Percentiles rank a stretch among this genome's conserved stretches.
phyloP scores from a whole-genome alignment of 2,329 filamentous ascomycete species.

The Torrubiella hemipterigena region DNA sequence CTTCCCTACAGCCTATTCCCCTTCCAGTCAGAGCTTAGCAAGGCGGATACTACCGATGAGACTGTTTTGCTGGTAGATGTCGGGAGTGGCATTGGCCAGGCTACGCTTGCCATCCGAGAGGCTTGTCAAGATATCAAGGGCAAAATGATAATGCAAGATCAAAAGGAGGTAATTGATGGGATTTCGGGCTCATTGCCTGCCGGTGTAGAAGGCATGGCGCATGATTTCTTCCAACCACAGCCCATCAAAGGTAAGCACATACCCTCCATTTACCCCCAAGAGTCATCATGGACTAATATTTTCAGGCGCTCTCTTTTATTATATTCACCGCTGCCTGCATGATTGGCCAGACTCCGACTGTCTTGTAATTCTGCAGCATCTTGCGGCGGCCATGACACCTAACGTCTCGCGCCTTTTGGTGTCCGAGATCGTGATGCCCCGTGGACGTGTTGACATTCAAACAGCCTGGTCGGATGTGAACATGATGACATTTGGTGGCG shows the following conservation, averaged over 20 bases:
- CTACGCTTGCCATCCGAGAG: slow-evolving; percentile 1
- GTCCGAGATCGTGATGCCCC: not conserved
- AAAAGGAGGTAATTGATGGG: slow-evolving; percentile 1
- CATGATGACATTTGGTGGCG: not conserved
- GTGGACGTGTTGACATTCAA: not conserved
- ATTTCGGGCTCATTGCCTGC: not conserved
- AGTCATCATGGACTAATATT: not conserved
- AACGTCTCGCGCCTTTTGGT: not conserved
- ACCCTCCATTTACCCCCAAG: not conserved
- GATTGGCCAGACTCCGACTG: not conserved
- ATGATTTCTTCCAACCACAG: slow-evolving; percentile 1
- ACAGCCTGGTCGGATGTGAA: slow-evolving; percentile 1
- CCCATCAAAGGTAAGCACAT: slow-evolving; percentile 1
- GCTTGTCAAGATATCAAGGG: slow-evolving; percentile 1
- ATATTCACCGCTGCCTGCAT: slow-evolving; percentile 1
- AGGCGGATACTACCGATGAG: slow-evolving; percentile 1
- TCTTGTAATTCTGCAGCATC: slow-evolving; percentile 1
- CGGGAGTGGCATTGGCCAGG: not conserved
- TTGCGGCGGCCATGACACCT: not conserved
- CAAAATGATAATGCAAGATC: not conserved
- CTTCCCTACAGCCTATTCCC: slow-evolving; percentile 1
- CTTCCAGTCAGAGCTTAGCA: not conserved
- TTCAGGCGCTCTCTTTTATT: slow-evolving; percentile 1
- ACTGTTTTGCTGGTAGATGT: slow-evolving; percentile 1
- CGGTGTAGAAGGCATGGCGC: not conserved